Base-by-base conservation (phyloP, 2,329 filamentous ascomycete species). In the Decorospora gaudefroyi region DNA sequence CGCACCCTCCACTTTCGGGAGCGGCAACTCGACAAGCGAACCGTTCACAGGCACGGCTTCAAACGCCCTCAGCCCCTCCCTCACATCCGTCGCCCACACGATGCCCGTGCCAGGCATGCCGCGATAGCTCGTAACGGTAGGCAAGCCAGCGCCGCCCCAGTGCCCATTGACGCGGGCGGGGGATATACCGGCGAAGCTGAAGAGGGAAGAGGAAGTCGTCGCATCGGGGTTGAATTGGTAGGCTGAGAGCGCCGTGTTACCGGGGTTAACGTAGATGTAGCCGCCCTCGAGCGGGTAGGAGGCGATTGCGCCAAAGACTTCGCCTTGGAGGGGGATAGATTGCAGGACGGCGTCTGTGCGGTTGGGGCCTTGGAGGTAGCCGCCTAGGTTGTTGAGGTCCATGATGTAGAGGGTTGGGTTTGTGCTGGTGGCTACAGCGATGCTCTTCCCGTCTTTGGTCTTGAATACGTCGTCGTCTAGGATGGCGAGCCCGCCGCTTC, bases 81-180 rank as follows among this genome's bases (percentile, higher is more conserved):
- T 65, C 17, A 68, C 64, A 44, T 74, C 72, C 1, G 68, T 63
- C 13, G 74, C 54, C 72, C 72, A 76, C 5, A 74, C 57, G 8
- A 56, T 49, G 2, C 53, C 50, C 21, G 33, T 54, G 2, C 48
- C 46, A 23, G 42, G 27, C 22, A 74, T 64, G 4, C 61, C 72
- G 10, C 68, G 70, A 3, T 71, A 69, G 7, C 64, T 67, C 1
- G 70, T 74, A 5, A 73, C 57, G 0, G 70, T 72, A 6, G 68
- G 64, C 6, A 67, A 55, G 10, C 68, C 68, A 2, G 56, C 55
- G 22, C 66, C 67, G 8, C 64, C 63, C 31, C 58, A 41, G 11
- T 57, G 57, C 32, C 62, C 54, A 35, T 58, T 61, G 10, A 26
- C 28, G 32, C n/a, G n/a, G n/a, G 57, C 58, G 15, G 56, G 42